Percentiles rank a stretch among this genome's conserved stretches.
Conservation (phyloP, 257 asterid genomes). For the Asclepias syriaca region DNA sequence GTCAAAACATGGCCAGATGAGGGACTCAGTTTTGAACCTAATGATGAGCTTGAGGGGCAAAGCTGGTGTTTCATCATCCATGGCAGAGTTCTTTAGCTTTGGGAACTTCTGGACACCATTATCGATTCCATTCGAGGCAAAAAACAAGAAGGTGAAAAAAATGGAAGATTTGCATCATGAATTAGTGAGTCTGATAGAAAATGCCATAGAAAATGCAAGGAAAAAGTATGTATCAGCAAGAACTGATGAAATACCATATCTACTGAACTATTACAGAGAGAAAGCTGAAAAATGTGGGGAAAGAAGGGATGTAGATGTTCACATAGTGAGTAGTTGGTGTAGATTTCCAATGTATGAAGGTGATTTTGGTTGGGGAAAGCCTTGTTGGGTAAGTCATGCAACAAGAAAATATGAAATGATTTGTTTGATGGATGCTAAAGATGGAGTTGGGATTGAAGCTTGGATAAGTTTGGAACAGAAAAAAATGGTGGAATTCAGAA, state of each 20-base stretch:
- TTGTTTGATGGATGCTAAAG: slow-evolving; percentile 21
- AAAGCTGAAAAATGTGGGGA: slow-evolving; percentile 1
- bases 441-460: slow-evolving; percentile 33
- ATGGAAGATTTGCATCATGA: neutral
- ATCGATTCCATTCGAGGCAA: no score
- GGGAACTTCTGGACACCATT: slow-evolving; percentile 20
- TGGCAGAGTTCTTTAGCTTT: no score
- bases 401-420: slow-evolving; percentile 14
- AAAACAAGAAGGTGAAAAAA: no score
- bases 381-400: slow-evolving; percentile 26
- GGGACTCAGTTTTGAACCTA: neutral
- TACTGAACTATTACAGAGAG: neutral
- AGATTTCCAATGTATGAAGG: slow-evolving; percentile 24
- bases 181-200: neutral
- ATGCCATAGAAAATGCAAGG: no score
- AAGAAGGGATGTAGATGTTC: no score
- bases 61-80: no score
- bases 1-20: neutral
- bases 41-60: neutral
- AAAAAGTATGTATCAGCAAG: no score
- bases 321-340: slow-evolving; percentile 22
- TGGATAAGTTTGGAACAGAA: slow-evolving; percentile 30
- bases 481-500: slow-evolving; percentile 12
- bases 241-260: no score
- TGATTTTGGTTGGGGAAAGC: slow-evolving; percentile 34